Evolutionary conservation across 805 yeast species (phyloP).

Genomic region (Cyberlindnera petersonii): DNA sequence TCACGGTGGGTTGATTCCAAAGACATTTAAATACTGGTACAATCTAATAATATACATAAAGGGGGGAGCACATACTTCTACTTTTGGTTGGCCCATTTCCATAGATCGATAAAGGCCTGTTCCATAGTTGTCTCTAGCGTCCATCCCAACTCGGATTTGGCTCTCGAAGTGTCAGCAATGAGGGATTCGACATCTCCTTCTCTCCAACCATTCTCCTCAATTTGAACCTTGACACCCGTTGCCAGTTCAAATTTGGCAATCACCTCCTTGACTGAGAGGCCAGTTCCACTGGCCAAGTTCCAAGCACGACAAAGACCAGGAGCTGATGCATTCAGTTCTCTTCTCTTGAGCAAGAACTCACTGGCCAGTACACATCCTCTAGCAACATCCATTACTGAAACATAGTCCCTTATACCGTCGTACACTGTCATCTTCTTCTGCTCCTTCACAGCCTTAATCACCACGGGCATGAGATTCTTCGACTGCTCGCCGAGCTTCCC

Average conservation of each 20-base stretch:
- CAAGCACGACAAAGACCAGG: constrained; percentile 64
- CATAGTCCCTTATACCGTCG: constrained; percentile 76
- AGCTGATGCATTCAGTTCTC: constrained; percentile 18
- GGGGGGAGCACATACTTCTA: not conserved
- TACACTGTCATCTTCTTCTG: constrained; percentile 68
- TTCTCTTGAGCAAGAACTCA: constrained; percentile 40
- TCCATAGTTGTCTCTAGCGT: constrained; percentile 49
- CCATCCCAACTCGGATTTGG: constrained; percentile 66
- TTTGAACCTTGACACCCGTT: constrained; percentile 60
- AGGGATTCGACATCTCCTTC: constrained; percentile 74
- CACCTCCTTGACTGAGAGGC: constrained; percentile 75
- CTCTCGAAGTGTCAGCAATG: constrained; percentile 68
- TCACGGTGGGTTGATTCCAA: no score
- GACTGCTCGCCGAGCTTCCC: constrained; percentile 83
- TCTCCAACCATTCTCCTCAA: constrained; percentile 61
- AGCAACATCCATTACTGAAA: constrained; percentile 78
- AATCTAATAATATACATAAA: not conserved
- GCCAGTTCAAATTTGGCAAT: constrained; percentile 60
- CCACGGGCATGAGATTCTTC: constrained; percentile 67
- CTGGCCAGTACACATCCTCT: constrained; percentile 73
- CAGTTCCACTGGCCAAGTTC: constrained; percentile 81
- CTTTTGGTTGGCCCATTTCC: constrained; percentile 60
- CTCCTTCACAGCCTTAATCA: constrained; percentile 25
- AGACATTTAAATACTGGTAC: constrained; percentile 1
- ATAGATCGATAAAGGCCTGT: constrained; percentile 65